Percentiles rank a stretch among this genome's conserved stretches.
These are phyloP conservation scores for Globisporangium irregulare DNA, from an alignment of 352 stramenopile species.

Conservation along the genomic window DNA sequence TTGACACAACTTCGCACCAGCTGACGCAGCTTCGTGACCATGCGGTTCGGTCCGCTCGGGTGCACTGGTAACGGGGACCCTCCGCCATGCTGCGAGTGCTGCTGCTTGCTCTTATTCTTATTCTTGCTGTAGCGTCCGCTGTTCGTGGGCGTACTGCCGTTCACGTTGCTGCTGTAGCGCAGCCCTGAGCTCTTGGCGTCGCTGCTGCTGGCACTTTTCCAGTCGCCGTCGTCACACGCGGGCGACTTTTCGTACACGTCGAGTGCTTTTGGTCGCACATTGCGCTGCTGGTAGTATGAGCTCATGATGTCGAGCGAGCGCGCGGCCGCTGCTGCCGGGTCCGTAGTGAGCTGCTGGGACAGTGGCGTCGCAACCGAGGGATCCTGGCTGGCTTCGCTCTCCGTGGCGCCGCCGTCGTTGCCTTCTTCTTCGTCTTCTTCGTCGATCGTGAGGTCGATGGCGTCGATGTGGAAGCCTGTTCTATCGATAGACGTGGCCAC, in stretches of 20 bases:
- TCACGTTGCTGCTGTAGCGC: conserved; percentile 20
- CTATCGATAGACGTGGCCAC: conserved; percentile 35
- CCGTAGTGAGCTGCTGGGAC: background rate
- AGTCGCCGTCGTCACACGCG: conserved; percentile 7
- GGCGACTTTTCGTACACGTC: conserved; percentile 15
- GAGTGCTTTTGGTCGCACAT: conserved; percentile 8
- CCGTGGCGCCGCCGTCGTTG: background rate
- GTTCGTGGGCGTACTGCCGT: conserved; percentile 17
- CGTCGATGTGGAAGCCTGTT: conserved; percentile 16
- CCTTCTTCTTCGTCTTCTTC: conserved; percentile 16
- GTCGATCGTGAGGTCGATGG: conserved; percentile 22
- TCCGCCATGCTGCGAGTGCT: background rate
- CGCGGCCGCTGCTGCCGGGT: background rate
- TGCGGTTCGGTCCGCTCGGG: conserved; percentile 12
- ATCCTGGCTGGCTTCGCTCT: conserved; percentile 6
- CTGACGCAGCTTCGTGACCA: conserved; percentile 31
- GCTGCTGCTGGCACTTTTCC: conserved; percentile 18
- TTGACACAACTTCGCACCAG: conserved; percentile 46
- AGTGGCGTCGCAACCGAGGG: background rate
- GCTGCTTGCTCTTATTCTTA: conserved; percentile 1
- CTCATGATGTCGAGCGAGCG: conserved; percentile 11
- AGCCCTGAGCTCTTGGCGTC: conserved; percentile 15
- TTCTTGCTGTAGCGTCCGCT: conserved; percentile 5
- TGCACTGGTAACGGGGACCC: conserved; percentile 3
- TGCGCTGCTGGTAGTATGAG: conserved; percentile 13